Conservation (phyloP, 345 rosid genomes). For the Eucalyptus paniculata region DNA sequence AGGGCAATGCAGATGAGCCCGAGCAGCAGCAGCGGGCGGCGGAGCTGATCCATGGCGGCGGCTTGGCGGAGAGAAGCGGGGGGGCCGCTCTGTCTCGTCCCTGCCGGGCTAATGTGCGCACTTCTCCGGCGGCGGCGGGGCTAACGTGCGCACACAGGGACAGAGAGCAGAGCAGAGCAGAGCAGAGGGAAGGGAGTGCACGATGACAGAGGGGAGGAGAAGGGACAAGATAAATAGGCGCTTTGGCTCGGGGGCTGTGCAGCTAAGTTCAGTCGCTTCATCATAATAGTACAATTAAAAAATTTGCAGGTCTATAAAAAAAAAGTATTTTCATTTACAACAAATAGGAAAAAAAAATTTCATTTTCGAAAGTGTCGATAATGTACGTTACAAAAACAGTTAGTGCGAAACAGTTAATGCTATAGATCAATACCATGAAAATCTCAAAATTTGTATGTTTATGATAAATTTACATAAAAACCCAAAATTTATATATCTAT, state of each 20-base stretch:
- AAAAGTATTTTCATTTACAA: background rate
- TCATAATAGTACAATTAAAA: background rate
- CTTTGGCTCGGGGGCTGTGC: background rate
- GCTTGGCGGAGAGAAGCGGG: background rate
- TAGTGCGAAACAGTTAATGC: no score
- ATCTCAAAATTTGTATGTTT: no score
- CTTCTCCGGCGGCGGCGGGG: background rate
- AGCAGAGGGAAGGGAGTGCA: background rate
- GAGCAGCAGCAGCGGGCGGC: background rate
- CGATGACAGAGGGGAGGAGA: background rate
- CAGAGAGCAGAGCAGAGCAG: background rate
- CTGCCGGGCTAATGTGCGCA: background rate
- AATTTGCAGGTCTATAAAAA: background rate
- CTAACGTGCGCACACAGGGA: background rate
- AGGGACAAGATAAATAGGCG: background rate
- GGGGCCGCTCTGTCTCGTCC: background rate
- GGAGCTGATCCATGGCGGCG: background rate
- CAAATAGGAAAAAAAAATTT: background rate
- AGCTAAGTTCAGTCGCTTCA: background rate
- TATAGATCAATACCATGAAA: rapidly evolving
- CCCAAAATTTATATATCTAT: rapidly evolving
- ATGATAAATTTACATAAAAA: no score
- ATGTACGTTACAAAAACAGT: rapidly evolving
- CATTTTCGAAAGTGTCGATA: background rate
- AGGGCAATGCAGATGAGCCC: slow-evolving; percentile 3